Base-by-base conservation (phyloP, 176 grass and related monocot species). In the Carex littledalei region DNA sequence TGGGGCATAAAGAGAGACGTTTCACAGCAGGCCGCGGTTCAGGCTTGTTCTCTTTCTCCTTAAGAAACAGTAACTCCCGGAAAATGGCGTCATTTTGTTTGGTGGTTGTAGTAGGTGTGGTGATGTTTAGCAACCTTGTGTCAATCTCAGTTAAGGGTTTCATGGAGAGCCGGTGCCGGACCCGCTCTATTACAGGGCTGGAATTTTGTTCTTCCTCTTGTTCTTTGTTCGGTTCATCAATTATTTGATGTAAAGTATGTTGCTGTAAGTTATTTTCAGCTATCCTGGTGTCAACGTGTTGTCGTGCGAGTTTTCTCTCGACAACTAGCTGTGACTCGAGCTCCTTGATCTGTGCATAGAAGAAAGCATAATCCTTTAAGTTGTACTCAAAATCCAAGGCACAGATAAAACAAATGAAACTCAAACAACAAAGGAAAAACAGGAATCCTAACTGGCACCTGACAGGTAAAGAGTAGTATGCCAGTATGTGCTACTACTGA, bases 241-340 rank as follows among this genome's bases (percentile, higher is more conserved):
- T 94, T 26, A 81, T 68, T 73, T 6, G 45, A 69, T 91, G 84
- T 50, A 90, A 90, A 78, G 87, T 74, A 54, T 84, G 50, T 64
- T 97, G 87, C 41, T 90, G 87, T 53, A 88, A 56, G 62, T 98
- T 91, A 11, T 94, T 87, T 88, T 98, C 93, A 3, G 93, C 91
- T 24, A 99, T 99, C 87, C 89, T 99, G 85, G 85, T 92, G 87
- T 99, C 96, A 0, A 95, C 91, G 59, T 95, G 96, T 76, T 99
- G 93, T 37, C 96, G 87, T 53, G 96, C 90, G 50, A 99, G 90
- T 84, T 99, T 95, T 73, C 96, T 90, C 85, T 99, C 96, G 8
- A 94, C 81, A 57, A 99, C 76, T 13, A 99, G 78, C 53, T 99
- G 96, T 67, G 96, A 95, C 78, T 99, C 93, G 49, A 99, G 15